Evolutionary conservation across 257 asterid genomes (phyloP), one percentile per base, ranked within the genome.

Genomic region (Pogostemon cablin): DNA sequence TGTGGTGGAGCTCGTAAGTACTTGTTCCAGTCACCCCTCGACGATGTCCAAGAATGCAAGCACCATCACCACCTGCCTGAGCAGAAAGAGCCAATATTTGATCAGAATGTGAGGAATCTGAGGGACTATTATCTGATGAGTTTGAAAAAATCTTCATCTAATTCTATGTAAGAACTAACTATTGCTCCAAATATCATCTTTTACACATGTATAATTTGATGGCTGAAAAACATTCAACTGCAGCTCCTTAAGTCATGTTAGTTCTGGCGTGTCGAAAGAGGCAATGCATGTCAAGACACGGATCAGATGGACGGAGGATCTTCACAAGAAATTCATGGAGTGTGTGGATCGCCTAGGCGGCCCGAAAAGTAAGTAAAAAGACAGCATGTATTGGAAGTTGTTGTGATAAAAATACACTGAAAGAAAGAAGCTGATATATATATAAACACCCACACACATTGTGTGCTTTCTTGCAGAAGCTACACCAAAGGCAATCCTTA

Each of bases 301-400:
- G 12, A 81, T 86, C 11, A 74, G 77, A 69, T 86, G 91, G 91
- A 86, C 75, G 3, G 73, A 73, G 37, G 84, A 86, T 49, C 91
- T 86, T 47, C 87, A 86, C 72, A 65, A 65, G 12, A 78, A 74
- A 60, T 86, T 86, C 40, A 74, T 76, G 12, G 78, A 74, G 38
- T 62, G 85, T 25, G 84, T 83, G 7, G 60, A 76, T 68, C 68
- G 56, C 15, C 72, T 83, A 5, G 91, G 91, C 11, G 91, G 91
- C 9, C 67, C 88, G 15, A 84, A 74, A 76, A 86, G 91, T 86
- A 81, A 79, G 83, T 62, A 53, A 11, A 5, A 57, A 9, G 7
- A 32, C 17, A 25, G 1, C 32, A 25, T 25, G 32, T 25, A 25
- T 25, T 25, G 32, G 32, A 25, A 25, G 32, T 25, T 25, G 32